Base-by-base conservation (phyloP, 75 land plant genomes). In the Cryptomeria japonica region DNA sequence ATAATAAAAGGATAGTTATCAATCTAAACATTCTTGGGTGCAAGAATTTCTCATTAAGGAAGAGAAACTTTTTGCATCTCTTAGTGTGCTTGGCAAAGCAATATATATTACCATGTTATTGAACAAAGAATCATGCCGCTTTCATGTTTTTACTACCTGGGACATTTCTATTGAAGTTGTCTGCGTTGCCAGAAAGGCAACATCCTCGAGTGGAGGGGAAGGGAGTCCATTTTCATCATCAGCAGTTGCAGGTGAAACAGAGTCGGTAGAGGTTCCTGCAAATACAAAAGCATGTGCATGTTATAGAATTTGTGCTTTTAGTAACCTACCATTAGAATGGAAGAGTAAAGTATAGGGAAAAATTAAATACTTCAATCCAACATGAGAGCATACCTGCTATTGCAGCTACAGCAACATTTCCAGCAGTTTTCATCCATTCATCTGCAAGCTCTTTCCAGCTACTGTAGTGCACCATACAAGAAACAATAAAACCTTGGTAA, bases 361-460 rank as follows among this genome's bases (percentile, higher is more conserved):
- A 46, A 82, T 41, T 11, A 44, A 82, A 22, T 82, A 19, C 11
- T 41, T 73, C 34, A 8, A 19, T 85, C 80, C 14, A 0, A 9
- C 25, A 41, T 72, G 51, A 84, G 84, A 31, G n/a, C 87, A 34
- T 80, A 91, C 93, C 96, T 83, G 94, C 87, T 88, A 90, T 89
- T 37, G 94, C 88, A 68, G 93, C 91, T n/a, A 83, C 92, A 87
- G 91, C 91, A 87, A 91, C 87, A 80, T 87, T 86, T 64, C 86
- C 93, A n/a, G 94, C 90, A 86, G 93, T 91, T 72, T 88, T 89
- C 0, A 92, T 93, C 95, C 96, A 96, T 83, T 93, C 94, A 89
- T 97, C 96, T 42, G 93, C 98, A 86, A 96, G 72, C 31, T 87
- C 90, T 89, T 96, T 97, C 99, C 99, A 97, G 34, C 38, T 90